Evolutionary conservation across 345 rosid species (phyloP), one percentile per base, ranked within the genome.

Genomic region (Euphorbia peplus): DNA sequence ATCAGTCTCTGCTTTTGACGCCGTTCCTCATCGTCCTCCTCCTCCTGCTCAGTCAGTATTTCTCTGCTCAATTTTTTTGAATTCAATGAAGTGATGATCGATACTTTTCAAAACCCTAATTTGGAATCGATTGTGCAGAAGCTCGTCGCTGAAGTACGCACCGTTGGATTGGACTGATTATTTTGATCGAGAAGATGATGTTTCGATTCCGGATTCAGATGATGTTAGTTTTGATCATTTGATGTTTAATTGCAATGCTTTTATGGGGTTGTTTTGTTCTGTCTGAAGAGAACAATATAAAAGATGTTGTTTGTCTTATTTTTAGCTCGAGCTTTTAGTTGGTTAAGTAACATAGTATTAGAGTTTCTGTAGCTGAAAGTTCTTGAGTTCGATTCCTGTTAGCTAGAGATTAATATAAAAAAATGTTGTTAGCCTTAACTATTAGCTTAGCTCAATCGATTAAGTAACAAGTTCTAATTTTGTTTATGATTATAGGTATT

Each of bases 131-230:
- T 22, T 0, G 21, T 57, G 46, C 26, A 91, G 98, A 83, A 78
- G 68, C 61, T 86, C 87, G 14, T 76, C 65, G 24, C 74, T 81
- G 16, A 86, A 87, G 63, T 86, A 83, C 76, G 70, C 90, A 58
- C 90, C 99, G 42, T 41, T 88, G 47, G 93, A 88, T 44, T 90
- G 96, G 99, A 50, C 26, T 16, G 73, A 59, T 30, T 91, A 81
- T 70, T 95, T 95, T 75, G 98, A 91, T 48, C 71, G 69, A 71
- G 95, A 95, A 84, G 85, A 83, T 66, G 95, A 95, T 81, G 64
- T 95, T 70, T 72, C 72, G 71, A 82, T 91, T 63, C 76, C 92
- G 7, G 86, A 83, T 28, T 76, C 96, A 1, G 72, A 84, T 19
- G 93, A 95, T 80, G 99, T 91, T 69, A 72, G 86, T 75, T 50